A percentile compares a stretch with the other conserved stretches of the same genome.
These are phyloP conservation scores for Sporothrix schenckii DNA, from an alignment of 2,329 filamentous ascomycete genomes.

Conservation along the genomic window DNA sequence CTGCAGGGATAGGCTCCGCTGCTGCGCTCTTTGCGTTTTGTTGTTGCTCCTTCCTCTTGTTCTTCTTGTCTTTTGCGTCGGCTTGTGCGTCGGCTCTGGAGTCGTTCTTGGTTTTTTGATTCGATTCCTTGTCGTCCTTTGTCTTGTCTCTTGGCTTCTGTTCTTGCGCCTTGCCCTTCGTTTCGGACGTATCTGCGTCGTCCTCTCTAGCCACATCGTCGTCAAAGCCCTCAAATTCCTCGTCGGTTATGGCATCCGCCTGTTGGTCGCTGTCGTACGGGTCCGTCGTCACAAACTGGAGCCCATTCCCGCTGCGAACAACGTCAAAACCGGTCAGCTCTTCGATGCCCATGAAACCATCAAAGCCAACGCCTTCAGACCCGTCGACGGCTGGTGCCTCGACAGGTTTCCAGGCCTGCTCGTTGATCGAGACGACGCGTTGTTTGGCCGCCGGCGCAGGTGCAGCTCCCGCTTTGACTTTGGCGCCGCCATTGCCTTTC, in stretches of 20 bases:
- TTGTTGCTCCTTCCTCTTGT: not conserved
- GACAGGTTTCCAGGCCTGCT: conserved; percentile 60
- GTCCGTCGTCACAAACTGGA: conserved; percentile 56
- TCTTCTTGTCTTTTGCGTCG: conserved; percentile 26
- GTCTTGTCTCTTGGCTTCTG: too few relatives aligned
- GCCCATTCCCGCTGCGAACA: conserved; percentile 63
- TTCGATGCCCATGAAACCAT: conserved; percentile 89
- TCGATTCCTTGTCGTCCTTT: not conserved
- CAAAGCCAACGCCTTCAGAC: conserved; percentile 42
- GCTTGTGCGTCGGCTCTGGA: conserved; percentile 33
- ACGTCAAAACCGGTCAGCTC: conserved; percentile 91
- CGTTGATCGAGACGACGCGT: conserved; percentile 50
- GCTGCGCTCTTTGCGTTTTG: not conserved
- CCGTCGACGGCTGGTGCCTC: conserved; percentile 67
- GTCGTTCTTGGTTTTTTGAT: conserved; percentile 32
- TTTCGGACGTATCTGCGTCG: conserved; percentile 32
- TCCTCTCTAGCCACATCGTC: conserved; percentile 38
- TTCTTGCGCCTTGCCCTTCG: conserved; percentile 25
- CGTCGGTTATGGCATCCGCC: conserved; percentile 39
- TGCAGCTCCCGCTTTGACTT: not conserved
- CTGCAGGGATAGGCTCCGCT: conserved; percentile 28
- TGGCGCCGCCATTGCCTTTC: conserved; percentile 24
- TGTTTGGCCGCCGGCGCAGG: conserved; percentile 40
- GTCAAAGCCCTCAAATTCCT: conserved; percentile 43
- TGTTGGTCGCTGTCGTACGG: not conserved